phyloP scores from a whole-genome alignment of 306 rosid species.

The Arachis hypogaea region DNA sequence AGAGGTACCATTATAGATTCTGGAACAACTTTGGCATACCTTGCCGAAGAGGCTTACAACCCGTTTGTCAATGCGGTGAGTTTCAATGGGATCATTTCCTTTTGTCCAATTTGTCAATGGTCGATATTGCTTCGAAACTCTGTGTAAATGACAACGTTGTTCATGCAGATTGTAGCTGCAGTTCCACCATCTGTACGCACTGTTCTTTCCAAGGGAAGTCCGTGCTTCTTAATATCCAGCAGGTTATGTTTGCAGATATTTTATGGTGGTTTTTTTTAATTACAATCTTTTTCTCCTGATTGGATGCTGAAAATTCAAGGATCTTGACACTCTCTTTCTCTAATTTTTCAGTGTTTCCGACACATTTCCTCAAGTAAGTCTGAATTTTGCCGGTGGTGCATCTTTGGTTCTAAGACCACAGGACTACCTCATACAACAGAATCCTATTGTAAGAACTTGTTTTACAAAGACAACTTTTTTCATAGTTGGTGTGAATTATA shows the following conservation, averaged over 20 bases:
- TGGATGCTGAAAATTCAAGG: conserved; percentile 8
- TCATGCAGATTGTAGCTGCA: conserved; percentile 55
- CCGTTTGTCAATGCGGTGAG: conserved; percentile 77
- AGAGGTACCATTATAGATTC: conserved; percentile 89
- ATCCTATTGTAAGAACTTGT: conserved; percentile 53
- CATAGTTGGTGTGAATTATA: conserved; percentile 25
- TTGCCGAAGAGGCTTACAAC: conserved; percentile 72
- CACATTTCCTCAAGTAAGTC: conserved; percentile 78
- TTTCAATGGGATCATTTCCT: conserved; percentile 37
- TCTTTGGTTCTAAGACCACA: conserved; percentile 73
- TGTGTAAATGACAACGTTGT: neutral
- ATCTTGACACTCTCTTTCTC: conserved; percentile 36
- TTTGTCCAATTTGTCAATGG: conserved; percentile 15
- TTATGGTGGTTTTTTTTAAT: conserved; percentile 23
- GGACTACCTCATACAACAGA: conserved; percentile 81
- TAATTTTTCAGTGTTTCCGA: conserved; percentile 51
- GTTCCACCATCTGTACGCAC: conserved; percentile 60
- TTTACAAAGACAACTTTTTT: conserved; percentile 7
- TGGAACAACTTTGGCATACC: conserved; percentile 94
- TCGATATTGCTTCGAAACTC: conserved; percentile 28
- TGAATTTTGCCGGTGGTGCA: conserved; percentile 89
- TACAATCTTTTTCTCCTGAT: conserved; percentile 28
- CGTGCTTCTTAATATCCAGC: conserved; percentile 59
- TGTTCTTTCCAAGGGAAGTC: conserved; percentile 63
- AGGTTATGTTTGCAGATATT: conserved; percentile 67